Conservation (phyloP, 208 protist genomes). For the Leishmania lainsoni region DNA sequence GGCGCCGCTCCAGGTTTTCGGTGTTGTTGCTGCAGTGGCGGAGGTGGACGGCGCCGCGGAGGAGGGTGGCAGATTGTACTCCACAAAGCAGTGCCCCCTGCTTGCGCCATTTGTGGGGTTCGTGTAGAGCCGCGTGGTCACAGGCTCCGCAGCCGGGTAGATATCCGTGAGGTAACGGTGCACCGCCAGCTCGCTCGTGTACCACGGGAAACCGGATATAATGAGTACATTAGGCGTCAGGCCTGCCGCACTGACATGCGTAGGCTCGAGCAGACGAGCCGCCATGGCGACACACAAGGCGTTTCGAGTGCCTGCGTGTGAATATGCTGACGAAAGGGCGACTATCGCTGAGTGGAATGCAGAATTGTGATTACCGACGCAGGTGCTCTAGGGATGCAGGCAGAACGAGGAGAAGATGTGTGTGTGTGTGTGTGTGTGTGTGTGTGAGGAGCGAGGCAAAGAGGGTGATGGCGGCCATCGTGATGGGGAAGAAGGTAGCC, state of each 20-base stretch:
- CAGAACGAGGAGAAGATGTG: not conserved
- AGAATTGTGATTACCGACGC: too few relatives aligned
- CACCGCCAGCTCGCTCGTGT: constrained; percentile 59
- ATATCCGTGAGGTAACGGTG: constrained; percentile 55
- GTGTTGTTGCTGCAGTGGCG: not conserved
- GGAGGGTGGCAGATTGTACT: constrained; percentile 50
- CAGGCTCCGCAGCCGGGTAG: constrained; percentile 41
- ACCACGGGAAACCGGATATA: constrained; percentile 77
- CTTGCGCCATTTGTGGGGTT: constrained; percentile 78
- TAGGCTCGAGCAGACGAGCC: constrained; percentile 29
- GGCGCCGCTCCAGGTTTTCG: not conserved
- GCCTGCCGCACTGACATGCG: constrained; percentile 12
- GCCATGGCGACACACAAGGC: constrained; percentile 6
- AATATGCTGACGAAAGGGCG: not conserved
- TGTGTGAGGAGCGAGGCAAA: not conserved
- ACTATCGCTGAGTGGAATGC: not conserved
- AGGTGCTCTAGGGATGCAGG: not conserved
- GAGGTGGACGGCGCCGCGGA: not conserved
- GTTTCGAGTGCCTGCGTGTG: not conserved
- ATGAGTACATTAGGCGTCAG: constrained; percentile 63
- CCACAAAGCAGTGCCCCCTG: constrained; percentile 79
- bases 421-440: not conserved
- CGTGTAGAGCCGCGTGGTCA: constrained; percentile 76
- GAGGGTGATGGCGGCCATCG: not conserved
- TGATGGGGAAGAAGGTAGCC: not conserved